phyloP scores from a whole-genome alignment of 352 stramenopile genomes.

The Aphanomyces stellatus region DNA sequence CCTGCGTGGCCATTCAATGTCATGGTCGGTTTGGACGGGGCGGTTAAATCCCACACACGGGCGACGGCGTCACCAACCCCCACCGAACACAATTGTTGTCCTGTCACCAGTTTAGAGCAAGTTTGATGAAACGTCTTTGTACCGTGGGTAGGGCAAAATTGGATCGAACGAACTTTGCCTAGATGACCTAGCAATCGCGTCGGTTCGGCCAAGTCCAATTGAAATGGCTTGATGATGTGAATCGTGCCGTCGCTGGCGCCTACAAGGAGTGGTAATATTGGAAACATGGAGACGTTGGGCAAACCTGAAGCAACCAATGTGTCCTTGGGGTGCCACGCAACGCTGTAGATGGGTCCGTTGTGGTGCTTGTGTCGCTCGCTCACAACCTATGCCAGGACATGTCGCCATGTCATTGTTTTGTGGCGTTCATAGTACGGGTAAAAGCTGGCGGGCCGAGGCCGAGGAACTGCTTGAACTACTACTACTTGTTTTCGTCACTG shows the following conservation, averaged over 20 bases:
- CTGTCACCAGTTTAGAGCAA: background rate
- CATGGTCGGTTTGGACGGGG: background rate
- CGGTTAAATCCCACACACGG: background rate
- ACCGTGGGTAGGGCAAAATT: background rate
- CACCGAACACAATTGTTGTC: background rate
- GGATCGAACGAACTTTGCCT: constrained; percentile 1
- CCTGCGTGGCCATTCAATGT: constrained; percentile 52
- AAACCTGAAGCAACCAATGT: constrained; percentile 9
- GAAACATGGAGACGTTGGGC: background rate
- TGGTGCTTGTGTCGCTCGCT: constrained; percentile 20
- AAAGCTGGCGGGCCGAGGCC: background rate
- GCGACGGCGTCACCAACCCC: background rate
- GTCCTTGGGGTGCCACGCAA: constrained; percentile 11
- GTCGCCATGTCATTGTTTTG: too few relatives aligned
- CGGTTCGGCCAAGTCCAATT: background rate
- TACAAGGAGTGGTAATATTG: background rate
- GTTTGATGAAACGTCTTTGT: background rate
- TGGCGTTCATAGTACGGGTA: background rate
- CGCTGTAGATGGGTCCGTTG: constrained; percentile 1
- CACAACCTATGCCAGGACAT: constrained; percentile 16
- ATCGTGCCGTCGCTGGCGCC: constrained; percentile 10
- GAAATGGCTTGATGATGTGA: constrained; percentile 10
- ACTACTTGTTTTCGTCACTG: background rate
- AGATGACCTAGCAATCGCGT: background rate
- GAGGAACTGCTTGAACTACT: background rate